These are phyloP conservation scores for Hypoxylon crocopeplum DNA, from an alignment of 495 filamentous ascomycete species.

Conservation along the genomic window DNA sequence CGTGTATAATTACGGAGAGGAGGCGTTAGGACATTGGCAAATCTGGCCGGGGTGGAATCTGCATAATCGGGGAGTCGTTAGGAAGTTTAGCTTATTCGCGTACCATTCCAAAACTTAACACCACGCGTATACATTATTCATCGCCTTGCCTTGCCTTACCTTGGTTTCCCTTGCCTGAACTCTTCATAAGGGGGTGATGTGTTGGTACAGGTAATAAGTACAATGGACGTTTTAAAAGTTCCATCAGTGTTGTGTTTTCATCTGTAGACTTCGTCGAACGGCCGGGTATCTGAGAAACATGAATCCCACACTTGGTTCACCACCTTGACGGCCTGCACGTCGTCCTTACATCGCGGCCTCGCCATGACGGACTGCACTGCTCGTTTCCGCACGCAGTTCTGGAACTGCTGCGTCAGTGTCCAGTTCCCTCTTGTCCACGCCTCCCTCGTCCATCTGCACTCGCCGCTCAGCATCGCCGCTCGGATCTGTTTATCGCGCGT, in stretches of 20 bases:
- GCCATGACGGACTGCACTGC: slow-evolving; percentile 77
- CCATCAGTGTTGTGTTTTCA: slow-evolving; percentile 49
- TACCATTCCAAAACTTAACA: slow-evolving; percentile 5
- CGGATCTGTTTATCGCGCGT: slow-evolving; percentile 68
- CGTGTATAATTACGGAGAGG: slow-evolving; percentile 13
- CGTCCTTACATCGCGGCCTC: slow-evolving; percentile 81
- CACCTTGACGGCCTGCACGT: slow-evolving; percentile 82
- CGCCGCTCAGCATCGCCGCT: slow-evolving; percentile 87
- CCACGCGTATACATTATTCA: background rate
- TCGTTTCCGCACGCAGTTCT: slow-evolving; percentile 84
- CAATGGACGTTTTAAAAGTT: slow-evolving; percentile 7
- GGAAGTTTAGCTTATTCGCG: slow-evolving; percentile 5
- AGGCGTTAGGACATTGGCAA: slow-evolving; percentile 29
- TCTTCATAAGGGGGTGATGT: background rate
- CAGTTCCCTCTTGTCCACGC: slow-evolving; percentile 83
- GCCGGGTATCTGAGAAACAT: slow-evolving; percentile 90
- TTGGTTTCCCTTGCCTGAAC: slow-evolving; percentile 1
- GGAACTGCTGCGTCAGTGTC: slow-evolving; percentile 88
- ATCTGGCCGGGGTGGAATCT: slow-evolving; percentile 23
- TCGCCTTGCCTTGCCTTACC: too few species aligned
- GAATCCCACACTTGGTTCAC: slow-evolving; percentile 98
- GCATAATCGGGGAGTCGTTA: slow-evolving; percentile 22
- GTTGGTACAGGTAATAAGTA: slow-evolving; percentile 27
- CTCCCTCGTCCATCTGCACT: slow-evolving; percentile 91
- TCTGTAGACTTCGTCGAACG: slow-evolving; percentile 96